Evolutionary conservation across 2,329 filamentous ascomycete species (phyloP), one percentile per base, ranked within the genome.

Genomic region (Myriosclerotinia scirpicola): DNA sequence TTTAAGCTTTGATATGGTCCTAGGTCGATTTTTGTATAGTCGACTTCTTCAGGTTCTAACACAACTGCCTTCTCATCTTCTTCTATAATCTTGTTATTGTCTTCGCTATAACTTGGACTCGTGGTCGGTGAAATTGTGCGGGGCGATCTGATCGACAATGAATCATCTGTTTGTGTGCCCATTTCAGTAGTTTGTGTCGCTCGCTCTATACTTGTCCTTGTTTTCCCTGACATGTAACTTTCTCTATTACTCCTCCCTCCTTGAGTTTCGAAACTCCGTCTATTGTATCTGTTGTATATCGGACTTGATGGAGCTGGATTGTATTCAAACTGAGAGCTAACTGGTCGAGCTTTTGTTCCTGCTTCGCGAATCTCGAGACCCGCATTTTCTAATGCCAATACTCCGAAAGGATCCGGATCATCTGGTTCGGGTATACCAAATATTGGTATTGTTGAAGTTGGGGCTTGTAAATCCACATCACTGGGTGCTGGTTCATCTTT

Each of bases 381-480:
- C 68, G 93, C 91, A 81, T 92, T 89, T 76, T 97, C 92, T n/a
- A 98, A 80, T 9, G 94, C 93, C 70, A 93, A 85, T 36, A 97
- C 90, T 34, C 94, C 94, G 75, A 91, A 98, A 0, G 94, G 94
- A 76, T 98, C 94, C 0, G 93, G 93, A 73, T 98, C 94, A 65
- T 93, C 87, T 4, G 81, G 79, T 69, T 89, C 87, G 0, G 92
- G 93, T 20, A 97, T 82, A 2, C 93, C 93, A 79, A 97, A 97
- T 2, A 80, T 80, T 40, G 82, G 78, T 9, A 78, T 79, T 9
- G 67, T 53, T 7, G 68, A 64, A 14, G 70, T 71, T 59, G 85
- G 73, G 56, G 70, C 71, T 64, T 79, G 77, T 6, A 90, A 73
- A 53, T 89, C 84, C 65, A 83, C 87, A 75, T 98, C 94, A 63